Evolutionary conservation across 805 yeast species (phyloP), one percentile per base, ranked within the genome.

Genomic region (Hanseniaspora lindneri): DNA sequence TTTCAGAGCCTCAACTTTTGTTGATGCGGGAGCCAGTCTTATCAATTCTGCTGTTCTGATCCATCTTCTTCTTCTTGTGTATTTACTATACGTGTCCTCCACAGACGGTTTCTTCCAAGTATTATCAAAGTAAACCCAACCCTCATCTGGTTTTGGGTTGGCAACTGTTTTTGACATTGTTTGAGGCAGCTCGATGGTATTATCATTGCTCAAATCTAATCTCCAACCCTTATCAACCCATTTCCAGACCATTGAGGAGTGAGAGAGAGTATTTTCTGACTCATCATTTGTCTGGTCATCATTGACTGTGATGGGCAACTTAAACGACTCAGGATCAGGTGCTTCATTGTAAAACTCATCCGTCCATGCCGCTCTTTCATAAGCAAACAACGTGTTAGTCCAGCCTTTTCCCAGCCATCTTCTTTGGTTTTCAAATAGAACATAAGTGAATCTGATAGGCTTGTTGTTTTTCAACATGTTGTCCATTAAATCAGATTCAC

Each of bases 361-460:
- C 0, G 97, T 88, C 96, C 97, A 89, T 3, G 97, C 81, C 0
- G 95, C 80, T 60, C 98, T 75, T 66, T 89, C 98, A 60, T 89
- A 89, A 43, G 94, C 80, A 53, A 92, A 71, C 60, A 92, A 71
- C 59, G 87, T 87, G 14, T 94, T 72, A 0, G 97, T 89, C 98
- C 98, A 89, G 11, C 98, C 98, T 56, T 89, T 84, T 13, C 96
- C 97, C 34, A 89, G 71, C 98, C 98, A 89, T 58, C 94, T 79
- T 60, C 98, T 77, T 67, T 89, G 97, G 62, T 89, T 89, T 62
- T 89, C 98, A 63, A 80, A 88, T 10, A 92, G 70, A 1, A 86
- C 96, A 64, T 85, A 89, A 4, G 96, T 88, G 64, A 88, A 92
- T 49, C 88, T 67, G 27, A 85, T 87, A 23, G 78, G 74, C 51